Percentiles rank a stretch among this genome's conserved stretches.
phyloP scores from a whole-genome alignment of 2,329 filamentous ascomycete genomes.

The Magnaporthiopsis incrustans region DNA sequence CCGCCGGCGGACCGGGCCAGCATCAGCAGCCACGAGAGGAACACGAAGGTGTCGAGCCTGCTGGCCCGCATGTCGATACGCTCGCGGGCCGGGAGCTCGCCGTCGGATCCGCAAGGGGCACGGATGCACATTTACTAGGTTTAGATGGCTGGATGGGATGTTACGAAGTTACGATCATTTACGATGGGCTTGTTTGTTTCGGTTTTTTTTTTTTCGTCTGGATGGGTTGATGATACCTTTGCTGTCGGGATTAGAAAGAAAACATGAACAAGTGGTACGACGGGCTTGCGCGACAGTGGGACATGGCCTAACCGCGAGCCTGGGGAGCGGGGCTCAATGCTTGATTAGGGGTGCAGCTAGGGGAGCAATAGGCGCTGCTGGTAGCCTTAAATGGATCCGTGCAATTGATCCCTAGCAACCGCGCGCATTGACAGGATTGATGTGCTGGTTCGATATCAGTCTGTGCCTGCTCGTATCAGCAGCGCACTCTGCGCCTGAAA shows the following conservation, averaged over 20 bases:
- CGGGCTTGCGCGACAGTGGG: no score
- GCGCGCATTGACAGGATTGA: no score
- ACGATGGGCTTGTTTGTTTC: no score
- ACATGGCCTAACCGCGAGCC: no score
- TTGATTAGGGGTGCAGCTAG: background rate
- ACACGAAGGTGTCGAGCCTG: background rate
- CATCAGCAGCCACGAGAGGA: background rate
- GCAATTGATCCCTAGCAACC: background rate
- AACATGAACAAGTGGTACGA: no score
- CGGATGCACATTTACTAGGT: background rate
- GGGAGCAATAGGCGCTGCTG: background rate
- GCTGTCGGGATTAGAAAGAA: no score
- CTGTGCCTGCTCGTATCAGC: background rate
- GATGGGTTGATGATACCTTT: no score
- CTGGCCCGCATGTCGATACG: constrained; percentile 4
- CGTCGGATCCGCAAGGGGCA: background rate
- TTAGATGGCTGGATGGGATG: background rate
- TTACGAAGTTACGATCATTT: no score
- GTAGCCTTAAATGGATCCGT: no score
- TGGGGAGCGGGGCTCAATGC: background rate
- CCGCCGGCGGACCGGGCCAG: constrained; percentile 19
- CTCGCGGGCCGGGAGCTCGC: background rate
- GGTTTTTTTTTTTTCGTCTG: background rate
- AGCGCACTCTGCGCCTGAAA: background rate
- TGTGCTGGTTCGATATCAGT: no score